A percentile compares a stretch with the other conserved stretches of the same genome.
These are phyloP conservation scores for Trichophyton verrucosum DNA, from an alignment of 2,329 filamentous ascomycete species.

Conservation along the genomic window DNA sequence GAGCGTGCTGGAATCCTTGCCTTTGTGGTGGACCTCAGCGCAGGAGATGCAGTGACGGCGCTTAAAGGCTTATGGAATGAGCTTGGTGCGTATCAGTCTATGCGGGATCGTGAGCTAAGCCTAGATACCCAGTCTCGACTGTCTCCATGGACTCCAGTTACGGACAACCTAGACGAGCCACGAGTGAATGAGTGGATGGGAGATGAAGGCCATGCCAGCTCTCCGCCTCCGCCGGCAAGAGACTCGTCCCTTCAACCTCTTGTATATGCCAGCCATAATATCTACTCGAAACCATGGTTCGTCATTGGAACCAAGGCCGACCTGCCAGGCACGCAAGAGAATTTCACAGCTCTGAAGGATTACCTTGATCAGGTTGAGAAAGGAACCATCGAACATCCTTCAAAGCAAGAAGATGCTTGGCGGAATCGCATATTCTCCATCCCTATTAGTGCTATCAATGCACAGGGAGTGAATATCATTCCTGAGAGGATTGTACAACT, in stretches of 20 bases:
- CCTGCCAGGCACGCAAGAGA: slow-evolving; percentile 61
- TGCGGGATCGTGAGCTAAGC: slow-evolving; percentile 59
- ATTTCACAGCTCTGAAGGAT: slow-evolving; percentile 55
- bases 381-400: slow-evolving; percentile 58
- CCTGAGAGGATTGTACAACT: slow-evolving; percentile 32
- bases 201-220: slow-evolving; percentile 5
- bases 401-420: slow-evolving; percentile 55
- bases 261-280: slow-evolving; percentile 49
- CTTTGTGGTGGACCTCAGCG: slow-evolving; percentile 78
- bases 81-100: slow-evolving; percentile 73
- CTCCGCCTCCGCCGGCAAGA: neutral
- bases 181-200: slow-evolving; percentile 9
- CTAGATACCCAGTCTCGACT: slow-evolving; percentile 52
- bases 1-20: slow-evolving; percentile 86
- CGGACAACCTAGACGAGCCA: slow-evolving; percentile 9
- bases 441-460: slow-evolving; percentile 79
- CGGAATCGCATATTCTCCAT: slow-evolving; percentile 49
- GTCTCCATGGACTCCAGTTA: slow-evolving; percentile 38
- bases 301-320: slow-evolving; percentile 92
- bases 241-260: slow-evolving; percentile 13
- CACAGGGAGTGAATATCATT: slow-evolving; percentile 59
- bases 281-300: slow-evolving; percentile 93
- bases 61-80: slow-evolving; percentile 80
- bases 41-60: slow-evolving; percentile 64
- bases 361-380: slow-evolving; percentile 58